Base-by-base conservation (phyloP, 202 grass and related monocot species). In the Brachypodium distachyon region DNA sequence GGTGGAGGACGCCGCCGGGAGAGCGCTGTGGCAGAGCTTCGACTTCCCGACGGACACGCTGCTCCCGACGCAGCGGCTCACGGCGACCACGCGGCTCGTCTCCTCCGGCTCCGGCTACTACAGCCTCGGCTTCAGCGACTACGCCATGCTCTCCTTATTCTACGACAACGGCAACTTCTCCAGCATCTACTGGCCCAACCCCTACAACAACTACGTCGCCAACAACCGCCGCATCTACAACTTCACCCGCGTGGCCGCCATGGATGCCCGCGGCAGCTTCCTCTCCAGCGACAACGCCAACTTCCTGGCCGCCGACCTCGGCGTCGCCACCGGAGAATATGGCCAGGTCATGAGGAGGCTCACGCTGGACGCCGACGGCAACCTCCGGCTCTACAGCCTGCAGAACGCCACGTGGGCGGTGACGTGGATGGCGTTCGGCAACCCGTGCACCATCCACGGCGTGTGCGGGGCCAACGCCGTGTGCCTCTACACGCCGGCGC, bases 101-200 rank as follows among this genome's bases (percentile, higher is more conserved):
- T 87, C 85, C 2, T 86, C 79, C 25, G 36, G 52, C 54, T 48
- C 67, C 31, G 74, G 83, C 16, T 77, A 84, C 49, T 89, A 85
- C 62, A 82, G 52, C 68, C 83, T 96, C 0, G 76, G 85, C 19
- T 96, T 92, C 78, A 80, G 66, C 68, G 84, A 89, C 56, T 87
- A 64, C 76, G 76, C 85, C 49, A 58, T 96, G 67, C 74, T 92
- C 17, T 85, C 86, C 17, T 83, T 96, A 18, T 80, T 81, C 73
- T 92, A 96, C 19, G 81, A 79, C 80, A 73, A 80, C 29, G 70
- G 52, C 66, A 64, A 74, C 31, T 40, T 96, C 49, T 87, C 83
- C 47, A 87, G 77, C 78, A 85, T 92, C 67, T 96, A 87, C 77
- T 96, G 89, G 86, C 88, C 92, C 74, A 71, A 91, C 66, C 88